Evolutionary conservation across 129 eudicot genomes (phyloP).

Genomic region (Dittrichia graveolens): DNA sequence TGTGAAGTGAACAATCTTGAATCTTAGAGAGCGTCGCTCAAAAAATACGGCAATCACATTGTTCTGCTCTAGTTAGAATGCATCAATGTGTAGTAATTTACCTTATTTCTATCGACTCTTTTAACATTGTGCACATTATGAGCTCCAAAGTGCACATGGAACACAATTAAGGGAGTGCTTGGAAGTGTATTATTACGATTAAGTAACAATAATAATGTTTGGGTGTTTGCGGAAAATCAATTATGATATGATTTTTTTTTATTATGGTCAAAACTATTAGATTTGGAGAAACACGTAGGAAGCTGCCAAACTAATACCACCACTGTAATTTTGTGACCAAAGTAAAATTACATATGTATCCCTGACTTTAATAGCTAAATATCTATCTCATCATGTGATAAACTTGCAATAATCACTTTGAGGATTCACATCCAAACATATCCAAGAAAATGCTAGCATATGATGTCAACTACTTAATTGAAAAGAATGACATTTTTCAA

Average conservation of each 20-base stretch:
- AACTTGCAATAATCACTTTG: not conserved
- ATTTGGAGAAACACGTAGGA: not conserved
- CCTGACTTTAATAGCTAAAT: too few relatives aligned
- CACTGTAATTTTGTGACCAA: too few relatives aligned
- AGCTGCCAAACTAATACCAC: not conserved
- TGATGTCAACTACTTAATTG: not conserved
- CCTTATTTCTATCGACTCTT: too few relatives aligned
- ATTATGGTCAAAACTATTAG: not conserved
- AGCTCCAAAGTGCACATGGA: too few relatives aligned
- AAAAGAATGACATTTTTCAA: not conserved
- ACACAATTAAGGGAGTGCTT: not conserved
- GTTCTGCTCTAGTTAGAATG: too few relatives aligned
- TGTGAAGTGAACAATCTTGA: too few relatives aligned
- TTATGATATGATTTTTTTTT: not conserved
- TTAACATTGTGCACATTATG: too few relatives aligned
- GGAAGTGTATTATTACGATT: not conserved
- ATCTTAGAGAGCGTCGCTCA: too few relatives aligned
- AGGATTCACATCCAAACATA: not conserved
- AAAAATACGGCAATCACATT: too few relatives aligned
- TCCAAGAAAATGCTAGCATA: not conserved
- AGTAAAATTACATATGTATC: too few relatives aligned
- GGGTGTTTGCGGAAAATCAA: not conserved
- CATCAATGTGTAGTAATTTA: too few relatives aligned
- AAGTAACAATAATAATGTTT: not conserved
- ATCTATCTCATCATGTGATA: not conserved